Percentiles rank a stretch among this genome's conserved stretches.
Evolutionary conservation across 2,329 filamentous ascomycete species (phyloP).

Genomic region (Monosporascus sp.): DNA sequence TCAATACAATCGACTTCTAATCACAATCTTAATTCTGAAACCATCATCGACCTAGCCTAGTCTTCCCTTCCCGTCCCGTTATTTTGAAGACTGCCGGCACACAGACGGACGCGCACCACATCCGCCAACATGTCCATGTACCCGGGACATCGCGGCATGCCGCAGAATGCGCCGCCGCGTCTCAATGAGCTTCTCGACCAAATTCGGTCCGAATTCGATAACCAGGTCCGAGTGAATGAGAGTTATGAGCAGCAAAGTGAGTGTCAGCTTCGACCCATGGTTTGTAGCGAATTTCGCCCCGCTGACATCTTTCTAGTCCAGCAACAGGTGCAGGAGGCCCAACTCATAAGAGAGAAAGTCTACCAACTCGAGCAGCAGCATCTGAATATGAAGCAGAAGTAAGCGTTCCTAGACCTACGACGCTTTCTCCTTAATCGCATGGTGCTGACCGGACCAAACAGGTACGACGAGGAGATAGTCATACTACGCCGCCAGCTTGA

Average conservation of each 20-base stretch:
- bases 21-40: too few relatives aligned
- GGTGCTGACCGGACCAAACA: conserved; percentile 32
- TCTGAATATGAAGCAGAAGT: conserved; percentile 87
- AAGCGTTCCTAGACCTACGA: conserved; percentile 30
- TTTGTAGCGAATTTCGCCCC: not conserved
- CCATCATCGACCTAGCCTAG: too few relatives aligned
- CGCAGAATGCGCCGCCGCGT: conserved; percentile 53
- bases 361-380: conserved; percentile 90
- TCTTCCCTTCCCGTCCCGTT: too few relatives aligned
- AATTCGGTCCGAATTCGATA: conserved; percentile 86
- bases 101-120: not conserved
- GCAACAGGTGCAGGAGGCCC: conserved; percentile 89
- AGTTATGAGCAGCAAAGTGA: conserved; percentile 92
- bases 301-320: conserved; percentile 57
- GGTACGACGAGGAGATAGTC: conserved; percentile 89
- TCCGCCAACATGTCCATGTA: conserved; percentile 67
- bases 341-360: conserved; percentile 88
- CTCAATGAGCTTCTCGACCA: conserved; percentile 89
- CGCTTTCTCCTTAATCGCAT: not conserved
- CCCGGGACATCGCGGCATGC: conserved; percentile 75
- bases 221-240: conserved; percentile 71
- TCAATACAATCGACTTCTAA: too few relatives aligned
- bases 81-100: too few relatives aligned
- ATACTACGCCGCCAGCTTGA: conserved; percentile 84
- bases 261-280: conserved; percentile 32